These are phyloP conservation scores for Nepenthes alata DNA, from an alignment of 179 eudicot genomes.

Conservation along the genomic window DNA sequence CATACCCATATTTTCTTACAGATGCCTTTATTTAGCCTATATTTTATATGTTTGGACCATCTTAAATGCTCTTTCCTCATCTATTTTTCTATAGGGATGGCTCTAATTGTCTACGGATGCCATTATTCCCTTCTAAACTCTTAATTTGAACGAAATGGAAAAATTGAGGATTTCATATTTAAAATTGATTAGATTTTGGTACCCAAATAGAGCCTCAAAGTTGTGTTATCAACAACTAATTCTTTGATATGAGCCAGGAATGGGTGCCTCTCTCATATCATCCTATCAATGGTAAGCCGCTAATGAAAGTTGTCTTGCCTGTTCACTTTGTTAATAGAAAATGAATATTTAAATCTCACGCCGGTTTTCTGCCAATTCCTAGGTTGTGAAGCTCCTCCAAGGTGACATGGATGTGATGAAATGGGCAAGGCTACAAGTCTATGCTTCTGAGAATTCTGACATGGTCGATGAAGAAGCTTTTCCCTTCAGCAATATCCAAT, in stretches of 20 bases:
- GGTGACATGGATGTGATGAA: conserved; percentile 48
- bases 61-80: too few species aligned
- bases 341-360: too few species aligned
- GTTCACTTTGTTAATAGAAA: too few species aligned
- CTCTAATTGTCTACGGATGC: too few species aligned
- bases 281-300: background rate
- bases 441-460: conserved; percentile 32
- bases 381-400: conserved; percentile 75
- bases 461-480: conserved; percentile 43
- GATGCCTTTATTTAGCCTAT: too few species aligned
- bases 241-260: background rate
- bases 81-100: too few species aligned
- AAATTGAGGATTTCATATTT: too few species aligned
- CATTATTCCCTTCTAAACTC: too few species aligned
- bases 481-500: conserved; percentile 47
- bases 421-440: conserved; percentile 62
- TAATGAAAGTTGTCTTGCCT: too few species aligned
- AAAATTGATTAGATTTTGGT: background rate
- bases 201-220: background rate
- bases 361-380: conserved; percentile 5
- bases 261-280: background rate
- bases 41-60: too few species aligned
- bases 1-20: too few species aligned
- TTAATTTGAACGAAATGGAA: background rate
- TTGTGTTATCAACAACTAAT: background rate